phyloP scores from a whole-genome alignment of 2,329 filamentous ascomycete genomes.

The Scopulariopsis brevicaulis region DNA sequence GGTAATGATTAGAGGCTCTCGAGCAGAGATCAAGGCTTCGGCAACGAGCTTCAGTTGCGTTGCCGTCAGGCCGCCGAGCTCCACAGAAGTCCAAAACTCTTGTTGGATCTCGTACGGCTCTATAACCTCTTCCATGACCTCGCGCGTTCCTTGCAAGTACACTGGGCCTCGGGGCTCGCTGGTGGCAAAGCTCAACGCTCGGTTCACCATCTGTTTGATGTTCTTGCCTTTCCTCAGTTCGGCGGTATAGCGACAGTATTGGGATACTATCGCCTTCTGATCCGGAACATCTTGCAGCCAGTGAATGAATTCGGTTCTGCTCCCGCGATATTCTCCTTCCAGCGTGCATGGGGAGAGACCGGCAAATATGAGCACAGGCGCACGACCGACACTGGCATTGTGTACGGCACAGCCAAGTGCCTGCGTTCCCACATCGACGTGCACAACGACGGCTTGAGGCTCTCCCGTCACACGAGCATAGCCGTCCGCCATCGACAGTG shows the following conservation, averaged over 20 bases:
- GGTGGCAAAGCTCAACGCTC: conserved; percentile 63
- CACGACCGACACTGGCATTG: conserved; percentile 64
- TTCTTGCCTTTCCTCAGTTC: conserved; percentile 72
- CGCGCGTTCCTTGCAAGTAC: conserved; percentile 60
- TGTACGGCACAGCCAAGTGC: conserved; percentile 68
- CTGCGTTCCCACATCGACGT: conserved; percentile 78
- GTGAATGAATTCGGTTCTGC: conserved; percentile 75
- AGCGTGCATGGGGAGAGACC: conserved; percentile 67
- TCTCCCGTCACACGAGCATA: conserved; percentile 62
- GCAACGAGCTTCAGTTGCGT: conserved; percentile 37
- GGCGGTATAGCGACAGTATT: conserved; percentile 68
- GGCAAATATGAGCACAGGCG: conserved; percentile 67
- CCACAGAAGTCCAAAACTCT: conserved; percentile 57
- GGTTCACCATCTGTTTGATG: conserved; percentile 73
- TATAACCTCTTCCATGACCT: conserved; percentile 59
- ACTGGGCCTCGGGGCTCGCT: conserved; percentile 65
- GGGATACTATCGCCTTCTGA: conserved; percentile 61
- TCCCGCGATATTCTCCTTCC: conserved; percentile 66
- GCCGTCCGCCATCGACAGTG: conserved; percentile 74
- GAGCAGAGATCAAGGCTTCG: conserved; percentile 35
- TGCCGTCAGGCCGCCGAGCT: conserved; percentile 38
- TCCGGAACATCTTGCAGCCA: conserved; percentile 76
- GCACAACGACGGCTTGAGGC: conserved; percentile 67
- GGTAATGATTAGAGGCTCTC: conserved; percentile 51
- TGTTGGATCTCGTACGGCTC: conserved; percentile 61